Conservation (phyloP, 1,284 basidiomycete species). For the Boletellus deceptivus region DNA sequence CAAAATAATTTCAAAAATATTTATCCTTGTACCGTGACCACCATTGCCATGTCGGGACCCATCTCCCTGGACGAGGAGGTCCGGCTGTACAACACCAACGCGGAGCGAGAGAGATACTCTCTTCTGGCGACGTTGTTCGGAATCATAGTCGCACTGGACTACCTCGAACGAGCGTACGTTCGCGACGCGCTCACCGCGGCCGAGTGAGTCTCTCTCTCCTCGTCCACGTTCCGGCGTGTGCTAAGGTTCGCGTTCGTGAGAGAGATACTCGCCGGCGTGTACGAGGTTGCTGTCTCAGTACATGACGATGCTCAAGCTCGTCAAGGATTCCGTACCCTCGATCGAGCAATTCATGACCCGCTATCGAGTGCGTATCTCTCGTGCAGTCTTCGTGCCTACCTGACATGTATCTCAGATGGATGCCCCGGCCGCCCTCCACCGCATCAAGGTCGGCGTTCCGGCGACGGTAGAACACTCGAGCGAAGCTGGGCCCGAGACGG, state of each 20-base stretch:
- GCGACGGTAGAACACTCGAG: conserved; percentile 94
- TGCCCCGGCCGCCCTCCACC: conserved; percentile 87
- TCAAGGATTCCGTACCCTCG: conserved; percentile 79
- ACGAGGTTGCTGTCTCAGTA: conserved; percentile 91
- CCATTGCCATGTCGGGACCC: conserved; percentile 24
- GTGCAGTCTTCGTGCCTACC: background rate
- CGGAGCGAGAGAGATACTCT: conserved; percentile 88
- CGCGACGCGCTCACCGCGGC: conserved; percentile 87
- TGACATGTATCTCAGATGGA: conserved; percentile 71
- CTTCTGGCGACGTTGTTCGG: conserved; percentile 89
- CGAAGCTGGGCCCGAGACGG: conserved; percentile 81
- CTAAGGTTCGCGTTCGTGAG: conserved; percentile 26
- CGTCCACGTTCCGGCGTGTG: conserved; percentile 1
- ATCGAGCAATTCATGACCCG: conserved; percentile 90
- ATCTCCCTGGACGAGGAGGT: conserved; percentile 87
- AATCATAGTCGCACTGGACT: conserved; percentile 89
- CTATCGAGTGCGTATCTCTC: conserved; percentile 63
- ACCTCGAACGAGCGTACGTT: conserved; percentile 94
- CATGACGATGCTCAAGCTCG: conserved; percentile 94
- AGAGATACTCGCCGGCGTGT: conserved; percentile 95
- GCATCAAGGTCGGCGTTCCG: conserved; percentile 90
- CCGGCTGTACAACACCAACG: conserved; percentile 83
- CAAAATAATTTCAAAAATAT: conserved; percentile 3
- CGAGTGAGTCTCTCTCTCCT: conserved; percentile 65
- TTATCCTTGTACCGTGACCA: background rate